Conservation (phyloP, 345 rosid genomes). For the Noccaea bulbosa region DNA sequence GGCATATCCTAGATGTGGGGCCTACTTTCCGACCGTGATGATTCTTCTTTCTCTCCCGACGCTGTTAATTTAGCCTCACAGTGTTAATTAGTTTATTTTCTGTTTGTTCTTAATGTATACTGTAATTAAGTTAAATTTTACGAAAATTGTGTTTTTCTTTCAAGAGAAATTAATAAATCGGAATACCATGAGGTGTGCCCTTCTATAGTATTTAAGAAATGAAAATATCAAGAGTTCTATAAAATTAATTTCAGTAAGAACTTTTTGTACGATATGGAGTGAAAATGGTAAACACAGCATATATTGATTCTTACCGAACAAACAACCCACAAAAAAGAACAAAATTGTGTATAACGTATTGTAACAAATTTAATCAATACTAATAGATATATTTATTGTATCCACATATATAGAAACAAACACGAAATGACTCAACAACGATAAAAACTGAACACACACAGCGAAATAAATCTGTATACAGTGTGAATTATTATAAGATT, state of each 20-base stretch:
- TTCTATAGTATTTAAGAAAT: background rate
- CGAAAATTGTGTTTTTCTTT: background rate
- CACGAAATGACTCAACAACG: too few species aligned
- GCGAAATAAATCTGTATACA: too few species aligned
- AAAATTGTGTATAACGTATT: too few species aligned
- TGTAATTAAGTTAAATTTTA: background rate
- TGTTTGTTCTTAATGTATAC: background rate
- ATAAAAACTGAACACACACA: too few species aligned
- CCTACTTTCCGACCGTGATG: conserved; percentile 47
- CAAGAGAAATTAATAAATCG: background rate
- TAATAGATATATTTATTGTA: too few species aligned
- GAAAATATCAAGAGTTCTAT: background rate
- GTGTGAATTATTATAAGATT: too few species aligned
- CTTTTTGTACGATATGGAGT: background rate
- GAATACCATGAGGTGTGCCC: background rate
- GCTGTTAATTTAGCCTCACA: conserved; percentile 33
- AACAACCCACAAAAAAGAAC: too few species aligned
- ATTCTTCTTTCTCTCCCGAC: conserved; percentile 41
- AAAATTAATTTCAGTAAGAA: background rate
- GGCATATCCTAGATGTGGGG: conserved; percentile 50
- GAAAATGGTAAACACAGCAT: background rate
- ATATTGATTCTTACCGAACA: too few species aligned
- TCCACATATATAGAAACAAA: too few species aligned
- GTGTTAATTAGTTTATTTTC: conserved; percentile 9
- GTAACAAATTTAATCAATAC: too few species aligned